Evolutionary conservation across 176 grass and related monocot species (phyloP), one percentile per base, ranked within the genome.

Genomic region (Dactylis glomerata): DNA sequence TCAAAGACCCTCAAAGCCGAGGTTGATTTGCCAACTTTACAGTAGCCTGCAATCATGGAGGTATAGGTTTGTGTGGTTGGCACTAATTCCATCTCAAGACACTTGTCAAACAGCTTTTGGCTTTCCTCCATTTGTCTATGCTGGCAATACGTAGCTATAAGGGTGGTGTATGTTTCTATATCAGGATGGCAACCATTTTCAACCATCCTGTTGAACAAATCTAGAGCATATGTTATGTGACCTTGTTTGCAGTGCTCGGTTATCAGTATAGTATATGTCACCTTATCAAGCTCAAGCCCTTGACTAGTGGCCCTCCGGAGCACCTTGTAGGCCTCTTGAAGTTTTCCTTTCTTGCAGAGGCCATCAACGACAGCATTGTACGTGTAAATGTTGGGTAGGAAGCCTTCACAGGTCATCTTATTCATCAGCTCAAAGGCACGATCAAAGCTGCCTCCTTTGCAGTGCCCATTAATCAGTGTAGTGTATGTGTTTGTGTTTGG

Each of bases 401-500:
- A 94, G 32, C 91, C 87, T 83, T 94, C 81, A 45, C 22, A 32
- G 22, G 65, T 81, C 96, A 98, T 98, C 78, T 68, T 89, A 74
- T 93, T 89, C 80, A 94, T 85, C 26, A 90, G 73, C 65, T 89
- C 86, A 86, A 92, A 93, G 45, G 91, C 93, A 33, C 75, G 89
- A 64, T 82, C 88, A 42, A 95, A 77, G 84, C 87, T 89, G 45
- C 96, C 91, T 22, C 31, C 36, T 79, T 85, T 98, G 79, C 93
- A 92, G 49, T 95, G 82, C 47, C 96, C 91, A 72, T 82, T 41
- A 10, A 95, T 95, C 24, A 95, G 77, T 16, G 47, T 87, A 58
- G 89, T 94, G 75, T 95, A 95, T 20, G 96, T 98, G 68, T 95
- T 92, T 75, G 89, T 93, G 76, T 98, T 98, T 51, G 91, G 93